phyloP scores from a whole-genome alignment of 129 eudicot species.

The Artemisia tridentata region DNA sequence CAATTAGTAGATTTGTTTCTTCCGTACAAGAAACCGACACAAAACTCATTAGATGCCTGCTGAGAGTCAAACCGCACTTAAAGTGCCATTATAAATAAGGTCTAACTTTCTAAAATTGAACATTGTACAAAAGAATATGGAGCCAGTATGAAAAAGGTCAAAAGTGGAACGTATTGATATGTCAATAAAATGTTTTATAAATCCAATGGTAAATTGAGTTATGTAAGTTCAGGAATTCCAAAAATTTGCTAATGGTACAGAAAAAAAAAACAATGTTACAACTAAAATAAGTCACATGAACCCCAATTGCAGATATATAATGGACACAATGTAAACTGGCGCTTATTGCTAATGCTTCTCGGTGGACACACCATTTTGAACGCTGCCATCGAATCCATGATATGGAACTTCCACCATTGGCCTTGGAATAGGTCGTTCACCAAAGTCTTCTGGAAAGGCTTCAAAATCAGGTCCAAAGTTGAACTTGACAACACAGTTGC shows the following conservation, averaged over 20 bases:
- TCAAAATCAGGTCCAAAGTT: slow-evolving; percentile 97
- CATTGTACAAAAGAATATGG: slow-evolving; percentile 4
- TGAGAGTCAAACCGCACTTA: background rate
- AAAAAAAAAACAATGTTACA: slow-evolving; percentile 28
- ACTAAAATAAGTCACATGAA: slow-evolving; percentile 18
- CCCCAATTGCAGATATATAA: slow-evolving; percentile 24
- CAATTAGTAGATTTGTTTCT: background rate
- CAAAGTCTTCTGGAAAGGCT: slow-evolving; percentile 78
- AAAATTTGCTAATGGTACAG: slow-evolving; percentile 37
- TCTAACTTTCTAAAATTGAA: slow-evolving; percentile 1
- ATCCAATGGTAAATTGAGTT: slow-evolving; percentile 27
- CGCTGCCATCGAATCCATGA: slow-evolving; percentile 67
- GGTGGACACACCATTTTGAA: slow-evolving; percentile 80
- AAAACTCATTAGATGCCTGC: slow-evolving; percentile 17
- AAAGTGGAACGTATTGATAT: slow-evolving; percentile 3
- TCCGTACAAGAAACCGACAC: slow-evolving; percentile 14
- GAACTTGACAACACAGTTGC: slow-evolving; percentile 84
- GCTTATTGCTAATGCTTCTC: slow-evolving; percentile 56
- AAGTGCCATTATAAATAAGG: background rate
- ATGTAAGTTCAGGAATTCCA: slow-evolving; percentile 22
- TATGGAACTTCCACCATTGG: slow-evolving; percentile 97
- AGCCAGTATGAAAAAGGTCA: slow-evolving; percentile 6
- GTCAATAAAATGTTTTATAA: slow-evolving; percentile 24
- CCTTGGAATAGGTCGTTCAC: slow-evolving; percentile 64
- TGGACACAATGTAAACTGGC: slow-evolving; percentile 19